These are phyloP conservation scores for Penicillium sp. DNA, from an alignment of 2,329 filamentous ascomycete genomes.

Conservation along the genomic window DNA sequence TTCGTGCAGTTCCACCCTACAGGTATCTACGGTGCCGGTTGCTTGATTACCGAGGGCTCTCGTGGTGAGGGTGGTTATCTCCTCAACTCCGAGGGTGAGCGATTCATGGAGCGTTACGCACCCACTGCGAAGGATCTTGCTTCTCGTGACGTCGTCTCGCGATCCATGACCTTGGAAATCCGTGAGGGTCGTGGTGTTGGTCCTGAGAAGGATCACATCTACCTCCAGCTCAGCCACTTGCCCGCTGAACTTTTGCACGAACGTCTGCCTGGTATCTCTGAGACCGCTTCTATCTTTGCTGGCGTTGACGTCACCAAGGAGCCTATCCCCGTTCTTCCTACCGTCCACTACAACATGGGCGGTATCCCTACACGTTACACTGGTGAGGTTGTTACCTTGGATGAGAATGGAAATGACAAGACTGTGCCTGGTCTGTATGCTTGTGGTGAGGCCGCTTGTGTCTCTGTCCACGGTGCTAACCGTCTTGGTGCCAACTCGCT, in stretches of 20 bases:
- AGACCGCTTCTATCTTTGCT: constrained; percentile 95
- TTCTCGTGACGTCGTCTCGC: constrained; percentile 90
- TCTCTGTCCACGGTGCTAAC: constrained; percentile 97
- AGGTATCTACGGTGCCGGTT: constrained; percentile 97
- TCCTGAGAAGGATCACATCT: constrained; percentile 97
- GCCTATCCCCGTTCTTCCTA: constrained; percentile 92
- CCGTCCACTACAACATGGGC: constrained; percentile 99
- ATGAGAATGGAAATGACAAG: constrained; percentile 82
- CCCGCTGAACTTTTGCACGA: constrained; percentile 89
- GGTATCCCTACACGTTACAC: constrained; percentile 98
- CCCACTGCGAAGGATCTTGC: constrained; percentile 97
- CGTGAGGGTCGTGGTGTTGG: constrained; percentile 96
- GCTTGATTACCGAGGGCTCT: constrained; percentile 95
- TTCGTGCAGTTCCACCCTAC: constrained; percentile 99
- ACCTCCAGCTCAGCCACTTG: constrained; percentile 93
- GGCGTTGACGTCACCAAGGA: constrained; percentile 97
- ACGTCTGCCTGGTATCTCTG: constrained; percentile 95
- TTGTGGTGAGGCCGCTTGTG: constrained; percentile 94
- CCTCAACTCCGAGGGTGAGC: constrained; percentile 94
- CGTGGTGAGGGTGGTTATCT: constrained; percentile 98
- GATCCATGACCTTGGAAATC: constrained; percentile 98
- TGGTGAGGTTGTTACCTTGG: constrained; percentile 87
- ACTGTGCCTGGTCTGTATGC: constrained; percentile 93
- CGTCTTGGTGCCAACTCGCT: constrained; percentile 97
- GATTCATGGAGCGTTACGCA: constrained; percentile 98